Conservation (phyloP, 148 eudicot species). For the Fagopyrum homotropicum region DNA sequence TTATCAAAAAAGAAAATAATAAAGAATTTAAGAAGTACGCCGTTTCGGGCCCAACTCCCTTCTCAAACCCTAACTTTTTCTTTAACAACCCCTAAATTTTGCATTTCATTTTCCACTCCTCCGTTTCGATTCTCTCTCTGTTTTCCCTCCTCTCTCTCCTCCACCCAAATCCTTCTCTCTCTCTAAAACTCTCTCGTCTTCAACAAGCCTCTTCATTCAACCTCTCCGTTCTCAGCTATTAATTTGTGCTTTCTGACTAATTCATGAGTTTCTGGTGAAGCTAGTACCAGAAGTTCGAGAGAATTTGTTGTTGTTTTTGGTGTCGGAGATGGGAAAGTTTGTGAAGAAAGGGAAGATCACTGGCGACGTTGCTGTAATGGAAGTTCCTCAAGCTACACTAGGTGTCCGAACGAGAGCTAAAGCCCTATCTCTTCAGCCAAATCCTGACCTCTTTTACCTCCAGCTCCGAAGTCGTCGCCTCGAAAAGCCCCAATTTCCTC, state of each 20-base stretch:
- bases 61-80: slow-evolving; percentile 10
- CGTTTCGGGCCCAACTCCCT: not conserved
- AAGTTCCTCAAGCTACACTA: slow-evolving; percentile 37
- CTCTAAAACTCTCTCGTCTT: not conserved
- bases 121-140: not conserved
- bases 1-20: not conserved
- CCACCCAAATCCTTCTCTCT: not conserved
- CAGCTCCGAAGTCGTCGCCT: slow-evolving; percentile 73
- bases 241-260: not conserved
- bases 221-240: not conserved
- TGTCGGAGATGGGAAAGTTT: slow-evolving; percentile 46
- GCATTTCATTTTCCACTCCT: slow-evolving; percentile 2
- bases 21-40: not conserved
- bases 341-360: slow-evolving; percentile 56
- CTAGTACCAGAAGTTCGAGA: not conserved
- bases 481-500: slow-evolving; percentile 43
- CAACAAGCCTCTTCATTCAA: not conserved
- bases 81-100: slow-evolving; percentile 7
- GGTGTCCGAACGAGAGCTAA: slow-evolving; percentile 84
- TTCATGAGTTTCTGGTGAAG: slow-evolving; percentile 4
- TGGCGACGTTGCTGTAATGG: slow-evolving; percentile 52
- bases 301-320: not conserved
- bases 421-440: slow-evolving; percentile 56
- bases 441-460: slow-evolving; percentile 53
- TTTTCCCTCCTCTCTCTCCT: slow-evolving; percentile 13